phyloP scores from a whole-genome alignment of 2,329 filamentous ascomycete genomes.

The Fusarium sp. region DNA sequence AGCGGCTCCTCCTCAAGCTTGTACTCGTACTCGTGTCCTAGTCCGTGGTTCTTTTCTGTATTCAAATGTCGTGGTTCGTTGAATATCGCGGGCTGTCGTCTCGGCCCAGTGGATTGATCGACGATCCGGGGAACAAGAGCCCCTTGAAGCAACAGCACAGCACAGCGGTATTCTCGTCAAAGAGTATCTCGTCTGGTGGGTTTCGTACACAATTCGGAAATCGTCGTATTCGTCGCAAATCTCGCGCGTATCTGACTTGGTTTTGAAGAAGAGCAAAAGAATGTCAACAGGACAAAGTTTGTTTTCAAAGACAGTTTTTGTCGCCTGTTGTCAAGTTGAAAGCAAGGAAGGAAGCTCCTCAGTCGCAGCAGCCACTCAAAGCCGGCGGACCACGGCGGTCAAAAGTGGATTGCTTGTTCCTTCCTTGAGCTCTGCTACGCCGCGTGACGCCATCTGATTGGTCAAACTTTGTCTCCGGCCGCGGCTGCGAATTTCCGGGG shows the following conservation, averaged over 20 bases:
- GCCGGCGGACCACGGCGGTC: constrained; percentile 14
- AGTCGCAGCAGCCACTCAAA: constrained; percentile 17
- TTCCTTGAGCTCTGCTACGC: constrained; percentile 10
- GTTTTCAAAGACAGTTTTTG: neutral
- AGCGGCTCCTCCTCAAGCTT: neutral
- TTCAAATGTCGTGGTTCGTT: neutral
- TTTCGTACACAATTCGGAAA: neutral
- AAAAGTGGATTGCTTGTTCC: neutral
- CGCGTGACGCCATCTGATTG: constrained; percentile 20
- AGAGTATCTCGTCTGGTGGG: neutral
- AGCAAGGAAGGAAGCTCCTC: constrained; percentile 1
- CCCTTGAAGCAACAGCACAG: constrained; percentile 21
- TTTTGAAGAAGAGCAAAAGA: neutral
- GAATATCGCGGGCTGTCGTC: neutral
- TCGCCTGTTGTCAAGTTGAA: constrained; percentile 14
- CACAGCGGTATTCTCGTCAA: constrained; percentile 1
- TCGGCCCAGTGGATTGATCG: constrained; percentile 15
- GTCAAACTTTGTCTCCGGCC: constrained; percentile 16
- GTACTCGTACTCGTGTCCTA: neutral
- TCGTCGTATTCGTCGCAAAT: neutral
- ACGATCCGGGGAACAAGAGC: constrained; percentile 26
- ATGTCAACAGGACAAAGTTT: constrained; percentile 4
- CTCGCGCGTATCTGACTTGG: neutral
- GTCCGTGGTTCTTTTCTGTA: neutral
- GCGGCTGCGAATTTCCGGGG: constrained; percentile 27